Conservation (phyloP, 768 basidiomycete species). For the Termitomyces sp. region DNA sequence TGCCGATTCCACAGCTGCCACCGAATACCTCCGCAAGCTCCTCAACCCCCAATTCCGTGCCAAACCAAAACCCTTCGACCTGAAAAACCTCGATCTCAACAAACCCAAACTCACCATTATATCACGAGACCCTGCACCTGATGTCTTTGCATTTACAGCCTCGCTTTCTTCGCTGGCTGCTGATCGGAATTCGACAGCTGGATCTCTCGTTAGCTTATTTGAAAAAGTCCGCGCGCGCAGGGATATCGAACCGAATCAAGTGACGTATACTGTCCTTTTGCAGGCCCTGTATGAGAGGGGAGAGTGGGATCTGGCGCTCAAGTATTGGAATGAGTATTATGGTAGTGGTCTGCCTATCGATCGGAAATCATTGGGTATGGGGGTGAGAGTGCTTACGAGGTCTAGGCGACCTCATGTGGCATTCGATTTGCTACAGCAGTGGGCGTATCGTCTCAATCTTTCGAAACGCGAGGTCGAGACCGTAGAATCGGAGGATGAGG, state of each 20-base stretch:
- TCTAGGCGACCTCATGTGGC: slow-evolving; percentile 39
- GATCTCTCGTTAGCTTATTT: slow-evolving; percentile 2
- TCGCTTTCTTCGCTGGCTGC: slow-evolving; percentile 38
- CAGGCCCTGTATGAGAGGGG: slow-evolving; percentile 43
- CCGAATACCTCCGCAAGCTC: slow-evolving; percentile 38
- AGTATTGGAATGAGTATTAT: slow-evolving; percentile 37
- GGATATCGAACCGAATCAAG: slow-evolving; percentile 33
- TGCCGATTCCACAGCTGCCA: slow-evolving; percentile 36
- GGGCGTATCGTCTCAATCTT: slow-evolving; percentile 7
- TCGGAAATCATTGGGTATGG: slow-evolving; percentile 39
- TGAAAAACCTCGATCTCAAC: neutral
- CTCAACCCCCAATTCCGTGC: slow-evolving; percentile 2
- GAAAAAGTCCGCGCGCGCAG: slow-evolving; percentile 1
- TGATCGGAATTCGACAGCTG: slow-evolving; percentile 25
- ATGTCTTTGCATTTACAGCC: slow-evolving; percentile 43
- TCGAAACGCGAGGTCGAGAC: slow-evolving; percentile 20
- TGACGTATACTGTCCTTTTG: slow-evolving; percentile 49
- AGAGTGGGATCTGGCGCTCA: slow-evolving; percentile 32
- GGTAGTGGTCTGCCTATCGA: slow-evolving; percentile 34
- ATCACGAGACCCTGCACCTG: slow-evolving; percentile 19
- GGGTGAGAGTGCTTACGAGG: slow-evolving; percentile 43
- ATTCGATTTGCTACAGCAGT: slow-evolving; percentile 19
- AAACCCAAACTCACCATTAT: slow-evolving; percentile 3
- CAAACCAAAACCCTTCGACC: neutral
- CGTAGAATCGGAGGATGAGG: neutral